Evolutionary conservation across 1,284 basidiomycete genomes (phyloP).

Genomic region (Ganoderma resinaceum): DNA sequence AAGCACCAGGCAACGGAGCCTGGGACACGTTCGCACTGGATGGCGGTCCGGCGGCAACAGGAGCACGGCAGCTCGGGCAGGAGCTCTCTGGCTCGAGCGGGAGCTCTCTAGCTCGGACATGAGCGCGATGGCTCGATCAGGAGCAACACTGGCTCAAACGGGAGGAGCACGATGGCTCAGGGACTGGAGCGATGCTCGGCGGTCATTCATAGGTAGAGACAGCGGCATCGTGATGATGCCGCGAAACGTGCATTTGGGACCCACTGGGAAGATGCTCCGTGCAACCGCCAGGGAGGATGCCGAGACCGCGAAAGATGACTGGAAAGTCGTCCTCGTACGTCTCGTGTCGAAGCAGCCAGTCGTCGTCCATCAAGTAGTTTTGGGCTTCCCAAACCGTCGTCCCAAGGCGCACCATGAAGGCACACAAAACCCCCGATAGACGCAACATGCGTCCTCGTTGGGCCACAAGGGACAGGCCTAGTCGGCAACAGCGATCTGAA

Average conservation of each 20-base stretch:
- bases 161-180: not conserved
- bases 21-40: not conserved
- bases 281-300: constrained; percentile 26
- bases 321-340: constrained; percentile 25
- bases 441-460: constrained; percentile 28
- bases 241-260: not conserved
- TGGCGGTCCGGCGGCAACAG: not conserved
- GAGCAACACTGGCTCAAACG: not conserved
- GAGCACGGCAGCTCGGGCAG: not conserved
- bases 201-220: not conserved
- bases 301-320: constrained; percentile 27
- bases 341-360: constrained; percentile 30
- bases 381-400: constrained; percentile 24
- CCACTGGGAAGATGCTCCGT: constrained; percentile 22
- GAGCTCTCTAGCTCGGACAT: not conserved
- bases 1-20: not conserved
- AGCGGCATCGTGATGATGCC: not conserved
- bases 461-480: constrained; percentile 21
- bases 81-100: not conserved
- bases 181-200: not conserved
- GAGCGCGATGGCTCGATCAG: not conserved
- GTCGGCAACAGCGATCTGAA: constrained; percentile 17
- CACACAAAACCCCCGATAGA: constrained; percentile 30
- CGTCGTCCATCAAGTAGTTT: constrained; percentile 6
- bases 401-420: constrained; percentile 21